Evolutionary conservation across 805 yeast species (phyloP).

Genomic region (Tanozyma kutaoensis): DNA sequence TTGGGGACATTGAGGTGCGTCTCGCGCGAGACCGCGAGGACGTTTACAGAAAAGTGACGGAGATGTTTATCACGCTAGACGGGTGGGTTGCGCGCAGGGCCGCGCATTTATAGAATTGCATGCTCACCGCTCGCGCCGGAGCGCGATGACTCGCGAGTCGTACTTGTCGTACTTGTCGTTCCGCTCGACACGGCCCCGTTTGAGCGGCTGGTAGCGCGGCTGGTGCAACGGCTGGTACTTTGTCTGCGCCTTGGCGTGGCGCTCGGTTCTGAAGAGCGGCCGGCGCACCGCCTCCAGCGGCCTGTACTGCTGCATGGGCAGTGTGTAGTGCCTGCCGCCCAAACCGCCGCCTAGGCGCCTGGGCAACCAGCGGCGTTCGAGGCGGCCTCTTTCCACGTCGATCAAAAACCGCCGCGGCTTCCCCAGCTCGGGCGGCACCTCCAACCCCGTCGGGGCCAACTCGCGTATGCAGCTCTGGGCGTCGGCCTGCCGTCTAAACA

Average conservation of each 20-base stretch:
- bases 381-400: slow-evolving; percentile 60
- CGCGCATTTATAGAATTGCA: too few species aligned
- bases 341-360: slow-evolving; percentile 79
- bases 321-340: slow-evolving; percentile 70
- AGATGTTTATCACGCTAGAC: slow-evolving; percentile 12
- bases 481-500: slow-evolving; percentile 47
- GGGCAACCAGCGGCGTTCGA: slow-evolving; percentile 57
- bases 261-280: too few species aligned
- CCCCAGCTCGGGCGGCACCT: slow-evolving; percentile 17
- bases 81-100: too few species aligned
- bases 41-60: slow-evolving; percentile 7
- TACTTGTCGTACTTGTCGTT: too few species aligned
- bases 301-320: too few species aligned
- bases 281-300: too few species aligned
- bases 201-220: too few species aligned
- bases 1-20: slow-evolving; percentile 22
- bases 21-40: slow-evolving; percentile 18
- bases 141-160: too few species aligned
- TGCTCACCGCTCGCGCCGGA: too few species aligned
- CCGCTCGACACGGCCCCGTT: too few species aligned
- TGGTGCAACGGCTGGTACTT: too few species aligned
- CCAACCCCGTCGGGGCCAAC: slow-evolving; percentile 32
- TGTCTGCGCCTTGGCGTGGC: too few species aligned
- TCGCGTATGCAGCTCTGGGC: slow-evolving; percentile 51
- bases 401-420: slow-evolving; percentile 45